phyloP scores from a whole-genome alignment of 805 yeast genomes.

The Candida lessepsii region DNA sequence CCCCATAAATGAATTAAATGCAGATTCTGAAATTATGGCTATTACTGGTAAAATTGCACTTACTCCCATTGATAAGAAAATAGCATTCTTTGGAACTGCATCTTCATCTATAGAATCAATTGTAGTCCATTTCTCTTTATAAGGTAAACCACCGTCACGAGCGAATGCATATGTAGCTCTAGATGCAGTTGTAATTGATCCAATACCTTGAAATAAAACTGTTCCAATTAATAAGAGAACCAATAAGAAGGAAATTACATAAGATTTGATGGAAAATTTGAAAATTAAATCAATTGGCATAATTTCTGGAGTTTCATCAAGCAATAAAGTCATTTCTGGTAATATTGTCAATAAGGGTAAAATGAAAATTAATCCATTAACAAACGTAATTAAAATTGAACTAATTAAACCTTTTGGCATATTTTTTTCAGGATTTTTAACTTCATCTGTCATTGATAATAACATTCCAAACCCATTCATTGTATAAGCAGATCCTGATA shows the following conservation, averaged over 20 bases:
- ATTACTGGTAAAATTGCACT: slow-evolving; percentile 60
- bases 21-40: slow-evolving; percentile 67
- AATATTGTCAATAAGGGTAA: slow-evolving; percentile 69
- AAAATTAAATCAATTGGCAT: slow-evolving; percentile 80
- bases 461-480: slow-evolving; percentile 82
- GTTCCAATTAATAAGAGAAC: slow-evolving; percentile 68
- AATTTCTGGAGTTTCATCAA: slow-evolving; percentile 60
- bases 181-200: slow-evolving; percentile 77
- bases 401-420: slow-evolving; percentile 72
- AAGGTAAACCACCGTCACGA: slow-evolving; percentile 79
- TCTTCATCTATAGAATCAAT: slow-evolving; percentile 58
- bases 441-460: slow-evolving; percentile 81
- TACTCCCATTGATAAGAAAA: slow-evolving; percentile 61
- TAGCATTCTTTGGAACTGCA: slow-evolving; percentile 68
- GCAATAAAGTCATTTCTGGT: slow-evolving; percentile 58
- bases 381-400: slow-evolving; percentile 61
- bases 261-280: slow-evolving; percentile 66
- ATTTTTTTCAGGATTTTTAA: slow-evolving; percentile 66
- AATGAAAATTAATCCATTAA: slow-evolving; percentile 71
- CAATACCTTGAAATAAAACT: slow-evolving; percentile 71
- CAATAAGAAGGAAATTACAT: slow-evolving; percentile 64
- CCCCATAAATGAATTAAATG: slow-evolving; percentile 82
- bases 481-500: slow-evolving; percentile 76
- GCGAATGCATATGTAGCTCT: slow-evolving; percentile 81
- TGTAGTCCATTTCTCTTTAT: slow-evolving; percentile 59